Percentiles rank a stretch among this genome's conserved stretches.
Conservation (phyloP, 768 basidiomycete species). For the Auriculariales sp. region DNA sequence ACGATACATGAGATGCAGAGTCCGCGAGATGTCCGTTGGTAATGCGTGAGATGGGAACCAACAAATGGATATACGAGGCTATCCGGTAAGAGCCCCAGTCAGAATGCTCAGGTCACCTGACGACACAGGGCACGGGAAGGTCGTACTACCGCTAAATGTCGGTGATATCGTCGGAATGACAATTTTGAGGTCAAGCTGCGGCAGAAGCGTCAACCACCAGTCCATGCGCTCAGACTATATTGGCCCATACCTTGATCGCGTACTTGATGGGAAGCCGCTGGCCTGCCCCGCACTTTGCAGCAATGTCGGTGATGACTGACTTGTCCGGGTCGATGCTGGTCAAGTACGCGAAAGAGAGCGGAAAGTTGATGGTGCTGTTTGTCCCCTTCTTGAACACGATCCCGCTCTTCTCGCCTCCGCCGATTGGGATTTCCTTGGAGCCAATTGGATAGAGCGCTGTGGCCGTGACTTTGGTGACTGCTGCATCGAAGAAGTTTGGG, state of each 20-base stretch:
- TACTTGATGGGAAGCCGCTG: conserved; percentile 1
- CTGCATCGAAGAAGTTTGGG: conserved; percentile 6
- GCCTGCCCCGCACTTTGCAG: not conserved
- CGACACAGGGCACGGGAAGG: conserved; percentile 1
- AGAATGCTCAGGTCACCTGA: too few species aligned
- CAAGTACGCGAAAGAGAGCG: conserved; percentile 1
- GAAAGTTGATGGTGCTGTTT: not conserved
- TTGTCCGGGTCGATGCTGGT: conserved; percentile 1
- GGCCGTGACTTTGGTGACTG: conserved; percentile 1
- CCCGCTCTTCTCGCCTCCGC: not conserved
- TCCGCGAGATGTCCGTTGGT: too few species aligned
- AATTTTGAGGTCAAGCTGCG: conserved; percentile 3
- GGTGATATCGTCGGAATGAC: not conserved
- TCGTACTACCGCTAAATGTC: not conserved
- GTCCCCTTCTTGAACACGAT: not conserved
- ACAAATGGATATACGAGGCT: too few species aligned
- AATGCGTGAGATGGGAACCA: too few species aligned
- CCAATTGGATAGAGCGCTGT: conserved; percentile 1
- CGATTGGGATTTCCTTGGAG: not conserved
- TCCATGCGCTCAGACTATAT: not conserved
- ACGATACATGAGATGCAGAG: too few species aligned
- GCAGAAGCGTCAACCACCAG: not conserved
- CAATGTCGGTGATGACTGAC: not conserved
- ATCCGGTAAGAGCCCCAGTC: too few species aligned
- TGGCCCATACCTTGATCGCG: conserved; percentile 1